Base-by-base conservation (phyloP, 2,329 filamentous ascomycete species). In the Dothiorella sarmentorum region DNA sequence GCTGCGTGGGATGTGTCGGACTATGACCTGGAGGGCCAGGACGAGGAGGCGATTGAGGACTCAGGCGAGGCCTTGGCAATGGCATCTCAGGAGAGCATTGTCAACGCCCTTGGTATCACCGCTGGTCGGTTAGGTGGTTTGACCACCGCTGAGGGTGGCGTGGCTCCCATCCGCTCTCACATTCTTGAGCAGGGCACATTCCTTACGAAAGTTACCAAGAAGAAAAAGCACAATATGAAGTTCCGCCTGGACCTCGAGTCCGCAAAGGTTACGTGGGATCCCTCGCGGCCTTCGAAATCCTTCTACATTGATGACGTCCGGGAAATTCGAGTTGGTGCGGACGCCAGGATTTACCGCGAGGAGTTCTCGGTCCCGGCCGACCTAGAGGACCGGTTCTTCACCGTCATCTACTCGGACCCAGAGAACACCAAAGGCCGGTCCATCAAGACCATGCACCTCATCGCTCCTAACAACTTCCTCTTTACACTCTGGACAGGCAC, bases 291-390 rank as follows among this genome's bases (percentile, higher is more conserved):
- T 1, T 84, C 85, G 22, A 97, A 97, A 71, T 86, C 85, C 56
- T 88, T 99, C 63, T 95, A 96, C 72, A 90, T 99, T 62, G 94
- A 99, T 68, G 91, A 97, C 71, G 93, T 99, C 67, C 88, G 90
- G 68, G 91, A 96, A 68, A 91, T 97, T 47, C 86, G 92, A 62
- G 85, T 87, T 31, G 91, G 90, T 17, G 83, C 83, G 11, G 90
- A 97, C 69, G 90, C 93, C 17, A 85, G 89, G 59, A 93, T 96
- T 70, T 96, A 96, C 70, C 88, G 90, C 40, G 86, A 93, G 66
- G 92, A 97, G 71, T 90, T 89, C 68, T 84, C 85, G 37, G 78
- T 94, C 20, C 76, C 86, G 0, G 82, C 87, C 53, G 77, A 83
- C 5, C 82, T 85, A 37, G 88, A 92, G 66, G 76, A 81, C 7